Evolutionary conservation across 1,284 basidiomycete species (phyloP).

Genomic region (Vanrija sp.): DNA sequence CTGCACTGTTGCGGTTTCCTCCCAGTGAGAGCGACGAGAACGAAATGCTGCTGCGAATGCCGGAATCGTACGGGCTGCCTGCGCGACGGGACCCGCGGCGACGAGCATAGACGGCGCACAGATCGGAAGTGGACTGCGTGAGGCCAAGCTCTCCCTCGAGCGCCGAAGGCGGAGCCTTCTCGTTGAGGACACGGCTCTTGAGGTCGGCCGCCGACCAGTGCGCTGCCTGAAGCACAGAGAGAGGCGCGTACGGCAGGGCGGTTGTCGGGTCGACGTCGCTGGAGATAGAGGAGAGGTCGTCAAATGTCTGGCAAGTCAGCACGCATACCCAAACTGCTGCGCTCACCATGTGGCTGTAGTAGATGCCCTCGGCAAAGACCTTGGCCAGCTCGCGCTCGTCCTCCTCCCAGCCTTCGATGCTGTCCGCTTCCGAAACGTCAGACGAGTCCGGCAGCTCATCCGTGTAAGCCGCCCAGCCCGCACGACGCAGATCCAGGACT

Average conservation of each 20-base stretch:
- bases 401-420: conserved; percentile 41
- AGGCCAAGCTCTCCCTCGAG: conserved; percentile 39
- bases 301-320: conserved; percentile 57
- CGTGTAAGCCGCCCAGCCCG: conserved; percentile 31
- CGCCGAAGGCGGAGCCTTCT: conserved; percentile 1
- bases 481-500: conserved; percentile 68
- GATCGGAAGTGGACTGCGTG: conserved; percentile 28
- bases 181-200: conserved; percentile 29
- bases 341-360: conserved; percentile 82
- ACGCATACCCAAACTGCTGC: not conserved
- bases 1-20: conserved; percentile 1
- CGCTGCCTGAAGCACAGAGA: conserved; percentile 65
- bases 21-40: conserved; percentile 19
- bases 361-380: conserved; percentile 74
- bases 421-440: conserved; percentile 1
- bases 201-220: conserved; percentile 60
- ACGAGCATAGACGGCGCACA: conserved; percentile 22
- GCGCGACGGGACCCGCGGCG: conserved; percentile 13
- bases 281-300: conserved; percentile 70
- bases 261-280: conserved; percentile 68
- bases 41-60: conserved; percentile 5
- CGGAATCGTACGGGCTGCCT: not conserved
- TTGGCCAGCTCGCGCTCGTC: conserved; percentile 53
- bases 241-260: conserved; percentile 64
- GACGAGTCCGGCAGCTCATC: conserved; percentile 3